phyloP scores from a whole-genome alignment of 140 eudicot genomes.

The Senecio squalidus region DNA sequence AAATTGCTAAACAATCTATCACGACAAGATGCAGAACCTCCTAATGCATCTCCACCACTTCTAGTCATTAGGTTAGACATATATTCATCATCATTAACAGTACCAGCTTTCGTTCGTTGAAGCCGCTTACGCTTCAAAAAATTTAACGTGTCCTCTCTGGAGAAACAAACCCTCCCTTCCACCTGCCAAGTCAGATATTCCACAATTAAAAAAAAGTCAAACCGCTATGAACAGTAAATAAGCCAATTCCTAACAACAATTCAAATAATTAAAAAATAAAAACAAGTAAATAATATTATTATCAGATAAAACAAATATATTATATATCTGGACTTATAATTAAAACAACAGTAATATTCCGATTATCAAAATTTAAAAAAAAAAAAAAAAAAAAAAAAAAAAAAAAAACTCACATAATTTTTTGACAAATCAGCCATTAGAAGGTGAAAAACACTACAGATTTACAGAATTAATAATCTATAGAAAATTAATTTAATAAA shows the following conservation, averaged over 20 bases:
- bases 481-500: conserved; percentile 8
- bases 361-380: background rate
- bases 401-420: background rate
- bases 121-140: conserved; percentile 79
- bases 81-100: conserved; percentile 29
- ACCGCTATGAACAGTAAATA: conserved; percentile 26
- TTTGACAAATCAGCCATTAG: no score
- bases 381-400: background rate
- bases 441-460: background rate
- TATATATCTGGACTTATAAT: background rate
- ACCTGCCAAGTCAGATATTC: conserved; percentile 56
- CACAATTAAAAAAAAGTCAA: conserved; percentile 20
- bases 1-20: conserved; percentile 34
- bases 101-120: conserved; percentile 50
- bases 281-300: conserved; percentile 8
- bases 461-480: background rate
- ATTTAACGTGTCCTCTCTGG: conserved; percentile 71
- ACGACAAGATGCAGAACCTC: conserved; percentile 47
- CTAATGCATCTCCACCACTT: conserved; percentile 75
- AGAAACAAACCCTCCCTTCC: conserved; percentile 84
- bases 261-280: conserved; percentile 1
- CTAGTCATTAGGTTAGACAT: conserved; percentile 45
- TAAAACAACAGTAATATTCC: background rate
- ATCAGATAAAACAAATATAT: background rate
- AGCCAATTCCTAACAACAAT: conserved; percentile 24